Percentiles rank a stretch among this genome's conserved stretches.
phyloP scores from a whole-genome alignment of 495 filamentous ascomycete genomes.

The Sphaerosporella brunnea region DNA sequence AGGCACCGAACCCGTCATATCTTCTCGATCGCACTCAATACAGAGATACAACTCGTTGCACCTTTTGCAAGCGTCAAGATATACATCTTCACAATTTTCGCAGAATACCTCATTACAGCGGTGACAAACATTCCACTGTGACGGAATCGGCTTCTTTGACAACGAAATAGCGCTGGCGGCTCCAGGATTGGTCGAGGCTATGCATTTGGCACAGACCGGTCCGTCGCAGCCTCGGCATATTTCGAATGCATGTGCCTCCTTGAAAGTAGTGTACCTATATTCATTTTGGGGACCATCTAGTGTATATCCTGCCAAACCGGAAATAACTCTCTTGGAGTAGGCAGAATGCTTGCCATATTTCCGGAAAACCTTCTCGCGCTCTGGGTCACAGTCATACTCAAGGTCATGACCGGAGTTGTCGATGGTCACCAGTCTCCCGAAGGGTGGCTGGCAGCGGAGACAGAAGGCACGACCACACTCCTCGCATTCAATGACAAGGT shows the following conservation, averaged over 20 bases:
- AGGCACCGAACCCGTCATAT: background rate
- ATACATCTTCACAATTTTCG: background rate
- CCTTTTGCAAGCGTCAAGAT: background rate
- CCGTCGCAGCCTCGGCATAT: background rate
- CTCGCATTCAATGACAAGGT: background rate
- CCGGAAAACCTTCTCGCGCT: background rate
- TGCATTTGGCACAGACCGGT: background rate
- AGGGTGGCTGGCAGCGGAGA: background rate
- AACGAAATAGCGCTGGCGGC: too few species aligned
- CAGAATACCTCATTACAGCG: background rate
- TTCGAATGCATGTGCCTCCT: background rate
- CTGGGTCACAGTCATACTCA: background rate
- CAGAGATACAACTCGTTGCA: background rate
- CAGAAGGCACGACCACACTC: background rate
- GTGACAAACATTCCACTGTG: background rate
- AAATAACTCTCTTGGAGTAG: background rate
- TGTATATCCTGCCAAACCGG: background rate
- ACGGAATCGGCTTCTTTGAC: background rate
- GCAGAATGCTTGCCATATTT: background rate
- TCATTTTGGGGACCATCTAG: background rate
- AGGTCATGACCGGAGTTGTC: background rate
- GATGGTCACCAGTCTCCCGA: background rate
- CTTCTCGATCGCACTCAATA: background rate
- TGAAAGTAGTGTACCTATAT: background rate
- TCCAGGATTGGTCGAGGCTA: background rate